Evolutionary conservation across 2,329 filamentous ascomycete species (phyloP).

Genomic region (Fusarium veterinarium): DNA sequence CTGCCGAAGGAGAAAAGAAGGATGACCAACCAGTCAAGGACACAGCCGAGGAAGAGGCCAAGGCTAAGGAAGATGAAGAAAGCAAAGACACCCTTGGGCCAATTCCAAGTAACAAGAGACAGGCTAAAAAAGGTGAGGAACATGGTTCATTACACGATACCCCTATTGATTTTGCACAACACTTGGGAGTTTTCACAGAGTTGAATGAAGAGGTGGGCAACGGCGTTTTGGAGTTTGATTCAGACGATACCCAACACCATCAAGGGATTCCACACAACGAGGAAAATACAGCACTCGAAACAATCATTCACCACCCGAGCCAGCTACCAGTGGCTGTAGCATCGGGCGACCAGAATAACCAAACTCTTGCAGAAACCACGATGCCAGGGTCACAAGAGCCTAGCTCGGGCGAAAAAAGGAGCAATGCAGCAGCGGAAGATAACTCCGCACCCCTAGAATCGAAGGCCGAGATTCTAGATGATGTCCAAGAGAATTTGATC

Average conservation of each 20-base stretch:
- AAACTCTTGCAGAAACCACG: slow-evolving; percentile 36
- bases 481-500: slow-evolving; percentile 4
- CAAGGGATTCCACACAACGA: slow-evolving; percentile 33
- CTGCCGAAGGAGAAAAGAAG: slow-evolving; percentile 36
- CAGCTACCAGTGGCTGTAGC: slow-evolving; percentile 23
- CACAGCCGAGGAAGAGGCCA: slow-evolving; percentile 31
- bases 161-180: slow-evolving; percentile 51
- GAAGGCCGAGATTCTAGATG: slow-evolving; percentile 18
- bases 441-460: slow-evolving; percentile 15
- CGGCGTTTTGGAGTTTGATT: slow-evolving; percentile 46
- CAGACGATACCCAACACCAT: slow-evolving; percentile 42
- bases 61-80: slow-evolving; percentile 48
- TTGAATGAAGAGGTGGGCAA: slow-evolving; percentile 41
- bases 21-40: slow-evolving; percentile 18
- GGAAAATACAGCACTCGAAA: slow-evolving; percentile 41
- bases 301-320: slow-evolving; percentile 20
- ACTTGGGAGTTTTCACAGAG: slow-evolving; percentile 45
- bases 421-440: slow-evolving; percentile 13
- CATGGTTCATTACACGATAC: slow-evolving; percentile 52
- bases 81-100: slow-evolving; percentile 55
- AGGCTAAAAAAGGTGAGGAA: slow-evolving; percentile 59
- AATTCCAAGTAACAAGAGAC: slow-evolving; percentile 52
- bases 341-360: slow-evolving; percentile 19
- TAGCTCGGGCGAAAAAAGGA: slow-evolving; percentile 16
- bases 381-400: slow-evolving; percentile 35